phyloP scores from a whole-genome alignment of 2,329 filamentous ascomycete species.

The Aspergillus fumigatiaffinis region DNA sequence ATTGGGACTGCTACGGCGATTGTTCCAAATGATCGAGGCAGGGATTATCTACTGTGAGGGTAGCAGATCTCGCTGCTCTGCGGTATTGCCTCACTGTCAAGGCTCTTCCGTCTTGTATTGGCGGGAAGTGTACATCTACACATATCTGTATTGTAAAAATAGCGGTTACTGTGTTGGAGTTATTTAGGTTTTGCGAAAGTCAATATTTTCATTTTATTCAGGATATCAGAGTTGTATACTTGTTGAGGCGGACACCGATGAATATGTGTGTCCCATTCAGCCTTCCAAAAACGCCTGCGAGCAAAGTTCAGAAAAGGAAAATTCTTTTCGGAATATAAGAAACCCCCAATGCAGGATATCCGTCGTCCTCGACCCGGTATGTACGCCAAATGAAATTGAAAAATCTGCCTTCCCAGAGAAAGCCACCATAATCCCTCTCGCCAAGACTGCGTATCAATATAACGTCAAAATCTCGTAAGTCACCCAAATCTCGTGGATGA shows the following conservation, averaged over 20 bases:
- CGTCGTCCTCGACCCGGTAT: slow-evolving; percentile 8
- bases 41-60: neutral
- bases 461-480: neutral
- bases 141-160: neutral
- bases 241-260: neutral
- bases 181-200: neutral
- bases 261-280: neutral
- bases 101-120: neutral
- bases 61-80: neutral
- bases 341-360: slow-evolving; percentile 15
- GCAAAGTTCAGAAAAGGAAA: slow-evolving; percentile 1
- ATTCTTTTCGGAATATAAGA: slow-evolving; percentile 13
- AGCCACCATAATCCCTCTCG: neutral
- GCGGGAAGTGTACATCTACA: neutral
- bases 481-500: neutral
- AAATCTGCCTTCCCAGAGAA: neutral
- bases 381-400: slow-evolving; percentile 8
- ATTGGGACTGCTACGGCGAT: neutral
- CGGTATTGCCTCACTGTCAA: neutral
- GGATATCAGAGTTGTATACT: neutral
- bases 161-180: neutral
- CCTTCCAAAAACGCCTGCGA: slow-evolving; percentile 8
- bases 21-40: neutral
- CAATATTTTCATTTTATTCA: neutral
- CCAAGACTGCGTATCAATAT: neutral